Evolutionary conservation across 2,329 filamentous ascomycete species (phyloP).

Genomic region (Chaetomium olivaceum): DNA sequence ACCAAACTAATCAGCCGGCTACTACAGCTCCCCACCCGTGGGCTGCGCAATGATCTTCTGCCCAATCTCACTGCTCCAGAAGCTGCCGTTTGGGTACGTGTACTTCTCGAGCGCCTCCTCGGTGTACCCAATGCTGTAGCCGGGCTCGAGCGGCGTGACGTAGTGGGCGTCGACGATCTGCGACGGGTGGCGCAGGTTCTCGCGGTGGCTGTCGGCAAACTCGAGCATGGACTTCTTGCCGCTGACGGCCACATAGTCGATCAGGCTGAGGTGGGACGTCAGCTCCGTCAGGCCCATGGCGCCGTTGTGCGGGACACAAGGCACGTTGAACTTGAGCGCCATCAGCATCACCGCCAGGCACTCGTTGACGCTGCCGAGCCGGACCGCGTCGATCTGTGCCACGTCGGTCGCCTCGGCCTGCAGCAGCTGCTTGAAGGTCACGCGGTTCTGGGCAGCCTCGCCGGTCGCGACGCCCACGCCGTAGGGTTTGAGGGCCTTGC

Average conservation of each 20-base stretch:
- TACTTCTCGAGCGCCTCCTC: conserved; percentile 18
- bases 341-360: conserved; percentile 15
- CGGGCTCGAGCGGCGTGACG: conserved; percentile 11
- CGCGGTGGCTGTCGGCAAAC: conserved; percentile 18
- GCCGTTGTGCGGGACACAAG: conserved; percentile 14
- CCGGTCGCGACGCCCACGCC: conserved; percentile 14
- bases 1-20: background rate
- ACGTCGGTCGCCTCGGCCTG: conserved; percentile 17
- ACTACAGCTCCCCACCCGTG: conserved; percentile 14
- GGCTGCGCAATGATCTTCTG: conserved; percentile 17
- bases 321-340: conserved; percentile 16
- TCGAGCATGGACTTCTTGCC: conserved; percentile 13
- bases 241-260: conserved; percentile 17
- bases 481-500: conserved; percentile 14
- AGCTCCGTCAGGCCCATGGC: conserved; percentile 16
- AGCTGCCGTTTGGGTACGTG: conserved; percentile 15
- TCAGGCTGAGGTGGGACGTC: conserved; percentile 15
- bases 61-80: conserved; percentile 14
- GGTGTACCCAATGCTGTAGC: conserved; percentile 16
- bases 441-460: conserved; percentile 16
- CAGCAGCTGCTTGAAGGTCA: conserved; percentile 15
- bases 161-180: conserved; percentile 14
- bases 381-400: conserved; percentile 16
- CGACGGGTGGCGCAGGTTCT: conserved; percentile 16
- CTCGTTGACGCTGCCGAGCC: conserved; percentile 16